A percentile compares a stretch with the other conserved stretches of the same genome.
phyloP scores from a whole-genome alignment of 495 filamentous ascomycete species.

The Collariella sp. region DNA sequence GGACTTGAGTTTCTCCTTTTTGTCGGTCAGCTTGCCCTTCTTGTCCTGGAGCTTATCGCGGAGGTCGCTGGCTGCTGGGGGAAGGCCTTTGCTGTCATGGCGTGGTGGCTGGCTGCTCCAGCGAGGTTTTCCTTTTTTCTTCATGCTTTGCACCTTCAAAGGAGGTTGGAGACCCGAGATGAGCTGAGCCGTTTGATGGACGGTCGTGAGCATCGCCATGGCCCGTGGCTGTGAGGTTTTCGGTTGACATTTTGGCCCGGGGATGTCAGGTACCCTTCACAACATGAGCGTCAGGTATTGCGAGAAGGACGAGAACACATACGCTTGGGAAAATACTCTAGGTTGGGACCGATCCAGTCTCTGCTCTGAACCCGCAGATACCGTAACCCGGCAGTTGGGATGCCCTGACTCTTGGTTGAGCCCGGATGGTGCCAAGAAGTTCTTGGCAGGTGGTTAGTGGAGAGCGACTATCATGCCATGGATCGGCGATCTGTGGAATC shows the following conservation, averaged over 20 bases:
- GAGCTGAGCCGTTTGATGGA: background rate
- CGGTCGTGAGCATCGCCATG: too few species aligned
- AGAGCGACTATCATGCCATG: background rate
- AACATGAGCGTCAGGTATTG: too few species aligned
- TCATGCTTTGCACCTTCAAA: background rate
- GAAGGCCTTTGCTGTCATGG: background rate
- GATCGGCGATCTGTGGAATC: too few species aligned
- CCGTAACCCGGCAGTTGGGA: too few species aligned
- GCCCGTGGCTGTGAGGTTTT: background rate
- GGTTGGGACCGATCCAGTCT: too few species aligned
- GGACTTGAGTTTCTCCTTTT: conserved; percentile 45
- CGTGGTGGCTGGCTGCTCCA: background rate
- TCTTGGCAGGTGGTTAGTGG: background rate
- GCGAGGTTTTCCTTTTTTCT: background rate
- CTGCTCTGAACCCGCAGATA: too few species aligned
- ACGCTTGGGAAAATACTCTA: too few species aligned
- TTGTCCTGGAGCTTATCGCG: conserved; percentile 47
- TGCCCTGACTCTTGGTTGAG: too few species aligned
- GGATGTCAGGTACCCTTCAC: background rate
- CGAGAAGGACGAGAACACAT: too few species aligned
- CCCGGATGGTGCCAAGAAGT: background rate
- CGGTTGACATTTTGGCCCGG: background rate
- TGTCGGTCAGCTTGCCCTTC: conserved; percentile 49
- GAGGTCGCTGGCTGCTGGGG: conserved; percentile 10
- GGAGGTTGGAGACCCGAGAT: background rate